Percentiles rank a stretch among this genome's conserved stretches.
These are phyloP conservation scores for Saccharomyces mikatae DNA, from an alignment of 805 yeast species.

Conservation along the genomic window DNA sequence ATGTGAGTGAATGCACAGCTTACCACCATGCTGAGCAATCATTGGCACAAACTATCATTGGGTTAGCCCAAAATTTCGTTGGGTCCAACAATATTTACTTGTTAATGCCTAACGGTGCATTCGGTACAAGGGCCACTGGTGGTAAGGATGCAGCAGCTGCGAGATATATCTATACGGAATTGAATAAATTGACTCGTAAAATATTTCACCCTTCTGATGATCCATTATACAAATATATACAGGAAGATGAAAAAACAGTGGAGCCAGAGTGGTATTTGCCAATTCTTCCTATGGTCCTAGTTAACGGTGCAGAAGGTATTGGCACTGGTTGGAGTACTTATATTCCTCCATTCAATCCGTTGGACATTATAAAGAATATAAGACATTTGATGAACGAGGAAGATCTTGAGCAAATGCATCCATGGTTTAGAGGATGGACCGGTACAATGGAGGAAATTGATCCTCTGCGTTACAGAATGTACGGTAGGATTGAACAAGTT, in stretches of 20 bases:
- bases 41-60: slow-evolving; percentile 80
- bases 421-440: slow-evolving; percentile 96
- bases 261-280: slow-evolving; percentile 97
- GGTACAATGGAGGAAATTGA: slow-evolving; percentile 64
- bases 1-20: slow-evolving; percentile 78
- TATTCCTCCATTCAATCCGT: slow-evolving; percentile 85
- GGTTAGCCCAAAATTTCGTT: slow-evolving; percentile 89
- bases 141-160: slow-evolving; percentile 99
- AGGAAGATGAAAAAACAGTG: slow-evolving; percentile 88
- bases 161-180: slow-evolving; percentile 87
- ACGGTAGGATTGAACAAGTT: slow-evolving; percentile 72
- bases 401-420: slow-evolving; percentile 63
- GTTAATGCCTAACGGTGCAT: slow-evolving; percentile 85
- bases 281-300: slow-evolving; percentile 87
- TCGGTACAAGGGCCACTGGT: slow-evolving; percentile 93
- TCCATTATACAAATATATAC: slow-evolving; percentile 66
- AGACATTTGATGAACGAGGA: slow-evolving; percentile 66
- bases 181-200: slow-evolving; percentile 64
- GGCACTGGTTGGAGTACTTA: slow-evolving; percentile 98
- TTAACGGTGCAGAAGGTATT: slow-evolving; percentile 95
- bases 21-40: slow-evolving; percentile 95
- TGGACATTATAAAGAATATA: slow-evolving; percentile 69
- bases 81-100: slow-evolving; percentile 86
- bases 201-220: slow-evolving; percentile 77
- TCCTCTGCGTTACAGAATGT: slow-evolving; percentile 62